Evolutionary conservation across 768 basidiomycete species (phyloP), one percentile per base, ranked within the genome.

Genomic region (Cytidiella melzeri): DNA sequence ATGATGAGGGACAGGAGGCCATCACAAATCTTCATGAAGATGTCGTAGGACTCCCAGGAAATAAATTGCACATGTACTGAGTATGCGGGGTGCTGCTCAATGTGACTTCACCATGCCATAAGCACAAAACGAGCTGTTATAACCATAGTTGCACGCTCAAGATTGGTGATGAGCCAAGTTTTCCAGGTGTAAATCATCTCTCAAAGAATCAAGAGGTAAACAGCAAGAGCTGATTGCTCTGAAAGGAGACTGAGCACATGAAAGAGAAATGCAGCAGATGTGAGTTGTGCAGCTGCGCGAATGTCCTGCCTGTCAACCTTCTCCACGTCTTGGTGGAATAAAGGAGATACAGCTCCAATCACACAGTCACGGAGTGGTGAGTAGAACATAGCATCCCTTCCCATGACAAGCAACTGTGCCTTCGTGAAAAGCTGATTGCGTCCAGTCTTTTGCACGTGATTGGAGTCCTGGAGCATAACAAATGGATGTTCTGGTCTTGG

Each of bases 301-400:
- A 76, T 71, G 55, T 76, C 75, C 60, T 77, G 73, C 0, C 65
- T 53, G 47, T 77, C 72, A 0, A 72, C 24, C 40, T 67, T 67
- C n/a, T 69, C 65, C 1, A 76, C 67, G 51, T 70, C 69, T 0
- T 62, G 61, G 3, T 25, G 27, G 45, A 61, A 67, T 0, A 70
- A 47, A 1, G 69, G 64, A n/a, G n/a, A n/a, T n/a, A n/a, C n/a
- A n/a, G n/a, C n/a, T n/a, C n/a, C n/a, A n/a, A n/a, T n/a, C n/a
- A n/a, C n/a, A n/a, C n/a, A n/a, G n/a, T n/a, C n/a, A n/a, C n/a
- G n/a, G n/a, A n/a, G n/a, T n/a, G n/a, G 10, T 56, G 51, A 1
- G 39, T 62, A 69, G 20, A 47, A 23, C 1, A 50, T 37, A 7
- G 44, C 6, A 24, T 52, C 52, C 23, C 63, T 57, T 0, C 64